Evolutionary conservation across 2,329 filamentous ascomycete genomes (phyloP).

Genomic region (Blumeria graminis): DNA sequence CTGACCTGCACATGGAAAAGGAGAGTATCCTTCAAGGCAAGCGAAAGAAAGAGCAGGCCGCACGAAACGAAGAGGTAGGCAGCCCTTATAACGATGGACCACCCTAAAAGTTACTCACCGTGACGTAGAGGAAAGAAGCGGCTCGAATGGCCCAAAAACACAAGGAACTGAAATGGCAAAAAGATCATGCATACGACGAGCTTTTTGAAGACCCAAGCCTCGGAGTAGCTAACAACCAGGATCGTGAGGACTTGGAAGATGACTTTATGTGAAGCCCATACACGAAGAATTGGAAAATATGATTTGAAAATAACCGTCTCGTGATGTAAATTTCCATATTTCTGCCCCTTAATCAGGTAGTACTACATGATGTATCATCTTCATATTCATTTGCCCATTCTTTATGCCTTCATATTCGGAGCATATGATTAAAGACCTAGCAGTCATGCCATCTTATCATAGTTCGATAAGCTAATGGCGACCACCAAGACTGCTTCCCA

Average conservation of each 20-base stretch:
- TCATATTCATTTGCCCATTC: no score
- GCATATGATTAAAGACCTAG: background rate
- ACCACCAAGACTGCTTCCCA: conserved; percentile 29
- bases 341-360: background rate
- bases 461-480: no score
- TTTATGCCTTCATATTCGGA: no score
- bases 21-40: conserved; percentile 51
- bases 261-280: conserved; percentile 57
- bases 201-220: conserved; percentile 67
- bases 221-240: conserved; percentile 59
- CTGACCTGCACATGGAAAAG: conserved; percentile 61
- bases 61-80: conserved; percentile 34
- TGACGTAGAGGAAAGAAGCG: conserved; percentile 48
- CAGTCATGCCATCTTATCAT: background rate
- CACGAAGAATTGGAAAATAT: no score
- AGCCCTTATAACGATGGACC: conserved; percentile 1
- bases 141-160: conserved; percentile 50
- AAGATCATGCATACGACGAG: conserved; percentile 95
- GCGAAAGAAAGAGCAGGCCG: conserved; percentile 44
- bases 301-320: background rate
- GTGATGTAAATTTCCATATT: background rate
- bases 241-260: conserved; percentile 55
- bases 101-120: conserved; percentile 2
- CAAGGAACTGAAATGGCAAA: conserved; percentile 76
- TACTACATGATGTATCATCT: background rate